Conservation (phyloP, 805 yeast species). For the Maudiozyma serrabonitensis region DNA sequence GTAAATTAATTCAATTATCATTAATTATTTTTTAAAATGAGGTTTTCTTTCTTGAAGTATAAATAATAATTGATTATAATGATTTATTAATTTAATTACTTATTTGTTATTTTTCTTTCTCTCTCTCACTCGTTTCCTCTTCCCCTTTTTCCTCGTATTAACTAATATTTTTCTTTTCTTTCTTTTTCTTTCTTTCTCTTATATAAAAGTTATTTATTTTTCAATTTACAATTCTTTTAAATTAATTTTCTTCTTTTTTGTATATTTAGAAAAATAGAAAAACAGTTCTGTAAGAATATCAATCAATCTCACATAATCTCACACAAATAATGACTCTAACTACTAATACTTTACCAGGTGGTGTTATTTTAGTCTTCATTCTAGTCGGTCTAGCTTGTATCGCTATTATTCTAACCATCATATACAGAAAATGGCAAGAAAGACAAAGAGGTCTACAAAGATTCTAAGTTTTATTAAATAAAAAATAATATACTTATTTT, state of each 20-base stretch:
- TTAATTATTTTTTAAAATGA: background rate
- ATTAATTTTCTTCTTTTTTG: background rate
- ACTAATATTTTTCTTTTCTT: background rate
- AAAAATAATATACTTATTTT: background rate
- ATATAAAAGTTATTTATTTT: background rate
- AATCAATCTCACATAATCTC: background rate
- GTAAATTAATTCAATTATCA: too few species aligned
- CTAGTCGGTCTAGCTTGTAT: slow-evolving; percentile 28
- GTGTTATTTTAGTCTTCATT: slow-evolving; percentile 62
- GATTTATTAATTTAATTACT: background rate
- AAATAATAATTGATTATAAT: background rate
- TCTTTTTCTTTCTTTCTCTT: too few species aligned
- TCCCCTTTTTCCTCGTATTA: background rate
- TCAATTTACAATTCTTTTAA: too few species aligned
- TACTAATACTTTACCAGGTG: slow-evolving; percentile 51
- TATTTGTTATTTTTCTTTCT: background rate
- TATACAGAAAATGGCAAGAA: slow-evolving; percentile 28
- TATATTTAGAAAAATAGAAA: background rate
- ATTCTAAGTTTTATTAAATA: slow-evolving; percentile 16
- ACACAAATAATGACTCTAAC: slow-evolving; percentile 10
- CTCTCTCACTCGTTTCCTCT: background rate
- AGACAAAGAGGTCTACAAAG: slow-evolving; percentile 33
- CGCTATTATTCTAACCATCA: slow-evolving; percentile 24
- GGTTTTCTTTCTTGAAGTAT: background rate
- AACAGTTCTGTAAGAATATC: slow-evolving; percentile 1